Conservation (phyloP, 2,329 filamentous ascomycete species). For the Cladosporium velox region DNA sequence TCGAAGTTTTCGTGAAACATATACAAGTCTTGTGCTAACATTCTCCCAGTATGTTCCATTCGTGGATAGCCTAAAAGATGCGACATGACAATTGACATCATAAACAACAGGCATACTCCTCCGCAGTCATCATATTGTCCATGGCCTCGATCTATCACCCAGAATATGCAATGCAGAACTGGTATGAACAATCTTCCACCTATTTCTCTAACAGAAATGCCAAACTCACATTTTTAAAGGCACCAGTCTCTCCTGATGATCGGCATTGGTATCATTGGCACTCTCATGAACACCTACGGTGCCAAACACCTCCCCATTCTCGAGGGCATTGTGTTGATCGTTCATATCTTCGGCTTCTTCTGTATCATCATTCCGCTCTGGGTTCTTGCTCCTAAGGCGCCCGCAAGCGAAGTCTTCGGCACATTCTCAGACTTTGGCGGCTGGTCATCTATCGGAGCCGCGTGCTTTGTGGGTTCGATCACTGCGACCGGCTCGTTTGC, state of each 20-base stretch:
- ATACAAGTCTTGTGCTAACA: background rate
- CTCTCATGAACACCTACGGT: conserved; percentile 32
- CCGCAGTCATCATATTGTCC: conserved; percentile 14
- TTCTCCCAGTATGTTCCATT: background rate
- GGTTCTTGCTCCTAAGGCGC: conserved; percentile 32
- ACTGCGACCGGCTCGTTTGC: conserved; percentile 28
- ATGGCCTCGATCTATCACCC: conserved; percentile 20
- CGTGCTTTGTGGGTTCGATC: conserved; percentile 38
- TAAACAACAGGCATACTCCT: background rate
- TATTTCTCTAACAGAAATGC: background rate
- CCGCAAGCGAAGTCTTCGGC: conserved; percentile 32
- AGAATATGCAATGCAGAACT: conserved; percentile 31
- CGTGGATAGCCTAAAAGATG: background rate
- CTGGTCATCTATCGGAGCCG: conserved; percentile 38
- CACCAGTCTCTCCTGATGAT: conserved; percentile 36
- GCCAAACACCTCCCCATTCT: conserved; percentile 39
- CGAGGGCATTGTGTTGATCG: conserved; percentile 42
- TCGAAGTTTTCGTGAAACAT: background rate
- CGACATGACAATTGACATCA: background rate
- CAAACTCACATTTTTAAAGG: background rate
- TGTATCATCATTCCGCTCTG: conserved; percentile 36
- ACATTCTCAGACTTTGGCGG: conserved; percentile 42
- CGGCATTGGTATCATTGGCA: conserved; percentile 40
- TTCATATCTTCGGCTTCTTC: conserved; percentile 37
- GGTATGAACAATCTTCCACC: conserved; percentile 20